A percentile compares a stretch with the other conserved stretches of the same genome.
Conservation (phyloP, 1,139 yeast species). For the Saccharomyces hybrid region DNA sequence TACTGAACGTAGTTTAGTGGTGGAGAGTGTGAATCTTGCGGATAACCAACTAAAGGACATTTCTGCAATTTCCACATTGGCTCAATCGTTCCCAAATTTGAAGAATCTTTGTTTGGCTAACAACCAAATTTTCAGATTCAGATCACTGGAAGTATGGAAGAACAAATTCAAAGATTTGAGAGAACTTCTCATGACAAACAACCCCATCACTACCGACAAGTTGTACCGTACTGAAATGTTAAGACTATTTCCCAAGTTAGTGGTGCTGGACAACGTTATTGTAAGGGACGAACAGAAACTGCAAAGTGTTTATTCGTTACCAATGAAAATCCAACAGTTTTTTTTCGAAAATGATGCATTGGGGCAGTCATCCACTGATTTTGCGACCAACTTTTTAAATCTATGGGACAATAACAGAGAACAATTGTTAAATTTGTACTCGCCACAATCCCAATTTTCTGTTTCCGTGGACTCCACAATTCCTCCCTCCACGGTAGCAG, state of each 20-base stretch:
- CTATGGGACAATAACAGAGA: conserved; percentile 76
- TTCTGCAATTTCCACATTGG: conserved; percentile 53
- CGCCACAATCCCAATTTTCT: conserved; percentile 79
- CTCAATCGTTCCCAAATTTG: conserved; percentile 67
- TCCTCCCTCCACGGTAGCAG: conserved; percentile 39
- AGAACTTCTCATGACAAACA: conserved; percentile 68
- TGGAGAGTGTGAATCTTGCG: conserved; percentile 72
- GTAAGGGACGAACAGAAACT: conserved; percentile 67
- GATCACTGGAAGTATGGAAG: conserved; percentile 66
- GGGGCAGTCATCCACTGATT: conserved; percentile 62
- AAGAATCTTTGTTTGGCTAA: conserved; percentile 73
- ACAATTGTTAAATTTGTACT: conserved; percentile 65
- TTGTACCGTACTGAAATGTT: conserved; percentile 57
- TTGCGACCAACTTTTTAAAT: conserved; percentile 64
- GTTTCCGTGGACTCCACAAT: conserved; percentile 47
- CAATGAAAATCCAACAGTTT: conserved; percentile 42
- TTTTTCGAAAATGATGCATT: conserved; percentile 79
- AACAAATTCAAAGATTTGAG: conserved; percentile 65
- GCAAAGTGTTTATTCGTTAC: conserved; percentile 45
- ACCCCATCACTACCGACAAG: conserved; percentile 54
- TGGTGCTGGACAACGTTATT: conserved; percentile 68
- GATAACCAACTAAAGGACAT: conserved; percentile 62
- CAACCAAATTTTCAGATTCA: conserved; percentile 54
- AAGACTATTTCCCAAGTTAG: conserved; percentile 66
- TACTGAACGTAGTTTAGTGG: conserved; percentile 37